These are phyloP conservation scores for Trichothecium sympodiale DNA, from an alignment of 2,329 filamentous ascomycete genomes.

Conservation along the genomic window DNA sequence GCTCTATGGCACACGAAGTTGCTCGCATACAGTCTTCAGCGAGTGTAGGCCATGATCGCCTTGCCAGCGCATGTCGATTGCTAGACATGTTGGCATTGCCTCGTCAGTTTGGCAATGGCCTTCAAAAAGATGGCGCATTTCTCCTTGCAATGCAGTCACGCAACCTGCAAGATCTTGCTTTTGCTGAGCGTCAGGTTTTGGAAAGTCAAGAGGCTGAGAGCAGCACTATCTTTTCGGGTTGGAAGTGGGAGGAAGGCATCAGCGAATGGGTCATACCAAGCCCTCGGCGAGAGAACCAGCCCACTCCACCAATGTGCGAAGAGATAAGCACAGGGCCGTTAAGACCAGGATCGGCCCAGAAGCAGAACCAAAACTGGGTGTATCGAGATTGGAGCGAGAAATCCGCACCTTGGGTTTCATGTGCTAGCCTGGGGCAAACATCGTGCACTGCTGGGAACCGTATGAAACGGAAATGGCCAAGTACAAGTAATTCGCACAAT, in stretches of 20 bases:
- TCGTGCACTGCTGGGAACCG: no score
- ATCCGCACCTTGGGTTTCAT: no score
- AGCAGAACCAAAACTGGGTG: no score
- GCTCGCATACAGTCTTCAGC: no score
- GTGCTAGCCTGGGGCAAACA: no score
- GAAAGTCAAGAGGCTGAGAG: neutral
- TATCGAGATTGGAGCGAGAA: no score
- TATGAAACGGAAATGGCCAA: no score
- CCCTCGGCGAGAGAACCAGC: neutral
- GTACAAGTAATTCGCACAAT: no score
- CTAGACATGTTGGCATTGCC: constrained; percentile 24
- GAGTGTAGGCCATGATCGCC: constrained; percentile 18
- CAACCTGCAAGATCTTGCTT: constrained; percentile 40
- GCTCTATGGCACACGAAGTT: constrained; percentile 27
- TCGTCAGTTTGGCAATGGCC: constrained; percentile 19
- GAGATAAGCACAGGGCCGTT: no score
- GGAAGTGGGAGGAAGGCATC: constrained; percentile 28
- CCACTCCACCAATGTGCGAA: no score
- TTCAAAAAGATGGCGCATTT: constrained; percentile 38
- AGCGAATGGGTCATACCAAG: constrained; percentile 24
- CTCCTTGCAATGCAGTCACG: constrained; percentile 39
- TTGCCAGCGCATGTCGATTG: constrained; percentile 27
- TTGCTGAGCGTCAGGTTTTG: constrained; percentile 27
- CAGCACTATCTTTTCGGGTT: constrained; percentile 21
- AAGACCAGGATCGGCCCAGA: no score